A percentile compares a stretch with the other conserved stretches of the same genome.
These are phyloP conservation scores for Podospora pseudocomata DNA, from an alignment of 495 filamentous ascomycete species.

Conservation along the genomic window DNA sequence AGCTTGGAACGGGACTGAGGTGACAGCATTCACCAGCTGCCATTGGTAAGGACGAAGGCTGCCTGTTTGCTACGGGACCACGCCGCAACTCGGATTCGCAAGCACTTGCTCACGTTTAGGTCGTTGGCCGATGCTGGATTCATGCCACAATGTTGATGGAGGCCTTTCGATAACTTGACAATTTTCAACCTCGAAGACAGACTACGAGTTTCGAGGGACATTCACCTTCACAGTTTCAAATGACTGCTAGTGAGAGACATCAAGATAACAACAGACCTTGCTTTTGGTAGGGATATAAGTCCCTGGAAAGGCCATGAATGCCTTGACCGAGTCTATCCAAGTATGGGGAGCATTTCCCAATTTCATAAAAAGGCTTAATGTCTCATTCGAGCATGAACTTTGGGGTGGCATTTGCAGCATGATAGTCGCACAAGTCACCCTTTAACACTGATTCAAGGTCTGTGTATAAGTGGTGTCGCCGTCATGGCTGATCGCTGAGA, in stretches of 20 bases:
- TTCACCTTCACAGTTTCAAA: not conserved
- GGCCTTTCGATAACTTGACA: not conserved
- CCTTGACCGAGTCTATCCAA: not conserved
- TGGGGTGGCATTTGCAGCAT: not conserved
- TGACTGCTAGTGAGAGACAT: not conserved
- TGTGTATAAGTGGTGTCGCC: not conserved
- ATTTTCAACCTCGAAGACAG: not conserved
- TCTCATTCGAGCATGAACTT: not conserved
- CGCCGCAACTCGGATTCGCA: not conserved
- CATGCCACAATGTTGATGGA: not conserved
- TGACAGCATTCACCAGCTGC: not conserved
- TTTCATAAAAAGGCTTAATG: not conserved
- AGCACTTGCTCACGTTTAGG: not conserved
- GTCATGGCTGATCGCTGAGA: not conserved
- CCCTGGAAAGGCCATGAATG: too few relatives aligned
- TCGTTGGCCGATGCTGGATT: not conserved
- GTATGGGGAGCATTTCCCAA: not conserved
- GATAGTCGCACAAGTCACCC: not conserved
- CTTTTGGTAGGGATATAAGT: not conserved
- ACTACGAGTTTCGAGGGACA: too few relatives aligned
- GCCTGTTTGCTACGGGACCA: not conserved
- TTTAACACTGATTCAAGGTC: not conserved
- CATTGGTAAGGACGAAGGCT: not conserved
- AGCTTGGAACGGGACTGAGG: not conserved
- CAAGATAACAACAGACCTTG: not conserved